Evolutionary conservation across 176 grass and related monocot species (phyloP), one percentile per base, ranked within the genome.

Genomic region (Chloris gayana): DNA sequence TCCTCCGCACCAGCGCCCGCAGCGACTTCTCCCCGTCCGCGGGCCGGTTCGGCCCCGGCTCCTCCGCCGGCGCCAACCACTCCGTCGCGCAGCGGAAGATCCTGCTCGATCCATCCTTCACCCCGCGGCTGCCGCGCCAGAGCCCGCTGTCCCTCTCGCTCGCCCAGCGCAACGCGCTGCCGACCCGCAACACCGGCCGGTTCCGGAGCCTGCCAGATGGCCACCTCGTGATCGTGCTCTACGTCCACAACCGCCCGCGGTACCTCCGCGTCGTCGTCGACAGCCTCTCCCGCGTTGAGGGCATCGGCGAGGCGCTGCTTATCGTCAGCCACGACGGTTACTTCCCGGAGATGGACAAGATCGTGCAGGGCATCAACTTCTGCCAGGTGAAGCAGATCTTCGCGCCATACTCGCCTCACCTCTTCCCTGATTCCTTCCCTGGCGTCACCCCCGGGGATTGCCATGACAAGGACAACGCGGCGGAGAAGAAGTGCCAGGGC

Each of bases 301-400:
- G 95, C 21, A 98, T 98, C 67, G 66, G 65, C 15, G 95, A 98
- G 90, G 94, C 90, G 60, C 76, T 98, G 74, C 88, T 98, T 53
- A 64, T 98, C 30, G 96, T 98, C 59, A 95, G 96, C 84, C 96
- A 98, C 67, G 96, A 98, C 37, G 96, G 96, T 1, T 93, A 86
- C 74, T 98, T 95, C 58, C 45, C 81, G 13, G 92, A 98, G 86
- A 98, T 98, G 96, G 92, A 98, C 85, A 81, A 27, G 60, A 95
- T 98, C 73, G 80, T 95, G 19, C 90, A 88, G 27, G 53, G 78
- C 25, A 98, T 98, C 39, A 59, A 14, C 41, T 98, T 93, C 70
- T 98, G 96, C 88, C 96, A 93, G 93, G 96, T 95, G 21, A 98
- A 98, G 86, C 96, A 98, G 79, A 84, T 98, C 71, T 98, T 91